Conservation (phyloP, 2,329 filamentous ascomycete species). For the Ophiocordyceps sinensis region DNA sequence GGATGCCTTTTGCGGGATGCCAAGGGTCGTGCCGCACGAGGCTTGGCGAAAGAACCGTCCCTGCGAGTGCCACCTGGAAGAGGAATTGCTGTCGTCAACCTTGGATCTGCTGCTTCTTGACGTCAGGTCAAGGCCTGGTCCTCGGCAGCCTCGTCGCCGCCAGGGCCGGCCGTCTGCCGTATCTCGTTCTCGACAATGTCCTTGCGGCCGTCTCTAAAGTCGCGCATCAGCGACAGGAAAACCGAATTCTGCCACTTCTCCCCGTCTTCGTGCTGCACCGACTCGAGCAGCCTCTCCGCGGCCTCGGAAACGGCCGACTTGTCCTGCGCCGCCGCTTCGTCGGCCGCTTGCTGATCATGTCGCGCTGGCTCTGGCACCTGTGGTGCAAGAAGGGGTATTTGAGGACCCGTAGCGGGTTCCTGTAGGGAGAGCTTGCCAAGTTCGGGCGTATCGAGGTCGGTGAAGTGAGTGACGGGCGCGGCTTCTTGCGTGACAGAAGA, state of each 20-base stretch:
- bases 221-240: constrained; percentile 29
- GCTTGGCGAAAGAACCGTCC: not conserved
- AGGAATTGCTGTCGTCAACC: too few relatives aligned
- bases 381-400: constrained; percentile 1
- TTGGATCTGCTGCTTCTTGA: not conserved
- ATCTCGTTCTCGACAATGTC: constrained; percentile 28
- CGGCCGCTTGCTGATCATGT: constrained; percentile 1
- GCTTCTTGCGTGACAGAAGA: not conserved
- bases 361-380: not conserved
- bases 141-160: constrained; percentile 3
- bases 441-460: constrained; percentile 17
- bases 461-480: constrained; percentile 4
- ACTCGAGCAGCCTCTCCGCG: constrained; percentile 25
- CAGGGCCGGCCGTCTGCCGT: constrained; percentile 12
- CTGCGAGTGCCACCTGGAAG: not conserved
- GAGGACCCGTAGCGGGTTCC: not conserved
- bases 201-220: constrained; percentile 29
- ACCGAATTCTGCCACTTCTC: constrained; percentile 32
- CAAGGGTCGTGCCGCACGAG: not conserved
- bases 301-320: constrained; percentile 26
- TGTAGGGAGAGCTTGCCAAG: constrained; percentile 17
- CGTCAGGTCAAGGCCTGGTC: constrained; percentile 5
- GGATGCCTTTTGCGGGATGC: not conserved
- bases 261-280: constrained; percentile 27
- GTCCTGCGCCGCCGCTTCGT: constrained; percentile 5